Conservation (phyloP, 768 basidiomycete species). For the Leucocoprinus sp. region DNA sequence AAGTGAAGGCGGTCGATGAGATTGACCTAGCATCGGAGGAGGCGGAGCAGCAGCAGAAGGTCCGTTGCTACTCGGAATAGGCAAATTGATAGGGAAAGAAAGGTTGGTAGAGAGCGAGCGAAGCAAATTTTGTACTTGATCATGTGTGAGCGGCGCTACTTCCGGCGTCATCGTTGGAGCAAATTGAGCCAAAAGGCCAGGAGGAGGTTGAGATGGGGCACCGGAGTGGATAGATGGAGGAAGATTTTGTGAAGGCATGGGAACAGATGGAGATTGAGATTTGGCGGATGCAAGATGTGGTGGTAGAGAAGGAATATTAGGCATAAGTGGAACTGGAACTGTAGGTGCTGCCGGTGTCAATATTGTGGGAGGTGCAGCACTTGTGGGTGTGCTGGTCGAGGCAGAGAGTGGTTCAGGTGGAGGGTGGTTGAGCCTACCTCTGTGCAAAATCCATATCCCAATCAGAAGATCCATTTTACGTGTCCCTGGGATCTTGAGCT, state of each 20-base stretch:
- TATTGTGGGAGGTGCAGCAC: constrained; percentile 12
- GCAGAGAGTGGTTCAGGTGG: constrained; percentile 23
- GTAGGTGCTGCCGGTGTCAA: constrained; percentile 17
- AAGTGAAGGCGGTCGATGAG: constrained; percentile 12
- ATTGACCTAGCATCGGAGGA: constrained; percentile 14
- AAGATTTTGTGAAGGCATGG: not conserved
- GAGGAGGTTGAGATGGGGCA: constrained; percentile 14
- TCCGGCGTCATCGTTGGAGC: constrained; percentile 57
- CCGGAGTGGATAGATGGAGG: not conserved
- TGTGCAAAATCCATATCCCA: constrained; percentile 80
- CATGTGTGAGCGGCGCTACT: constrained; percentile 66
- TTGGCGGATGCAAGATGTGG: not conserved
- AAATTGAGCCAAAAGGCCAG: constrained; percentile 20
- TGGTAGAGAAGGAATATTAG: constrained; percentile 11
- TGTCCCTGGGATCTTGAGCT: constrained; percentile 57
- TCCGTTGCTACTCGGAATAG: constrained; percentile 16
- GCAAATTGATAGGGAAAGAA: constrained; percentile 18
- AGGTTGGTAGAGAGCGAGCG: constrained; percentile 40
- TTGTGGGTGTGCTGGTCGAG: too few species aligned
- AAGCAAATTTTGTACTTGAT: constrained; percentile 65
- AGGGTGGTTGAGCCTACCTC: constrained; percentile 61
- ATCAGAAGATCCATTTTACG: constrained; percentile 63
- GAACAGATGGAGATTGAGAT: not conserved
- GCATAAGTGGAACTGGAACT: constrained; percentile 11
- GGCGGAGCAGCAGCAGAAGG: constrained; percentile 9